Percentiles rank a stretch among this genome's conserved stretches.
phyloP scores from a whole-genome alignment of 2,329 filamentous ascomycete genomes.

The Hymenotorrendiella dingleyae region DNA sequence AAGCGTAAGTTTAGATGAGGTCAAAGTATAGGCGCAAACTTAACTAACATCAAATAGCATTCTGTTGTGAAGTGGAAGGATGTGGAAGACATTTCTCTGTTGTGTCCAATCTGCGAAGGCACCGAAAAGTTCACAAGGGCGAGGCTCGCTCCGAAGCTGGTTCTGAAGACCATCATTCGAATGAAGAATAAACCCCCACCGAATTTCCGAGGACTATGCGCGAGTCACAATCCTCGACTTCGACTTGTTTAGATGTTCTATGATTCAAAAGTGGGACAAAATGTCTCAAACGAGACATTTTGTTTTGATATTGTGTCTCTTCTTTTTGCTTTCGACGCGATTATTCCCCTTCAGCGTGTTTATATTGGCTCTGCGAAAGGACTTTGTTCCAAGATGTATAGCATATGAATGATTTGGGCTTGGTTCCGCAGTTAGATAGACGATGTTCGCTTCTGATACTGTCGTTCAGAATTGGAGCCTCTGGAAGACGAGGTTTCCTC shows the following conservation, averaged over 20 bases:
- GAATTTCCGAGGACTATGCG: too few species aligned
- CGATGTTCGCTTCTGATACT: conserved; percentile 14
- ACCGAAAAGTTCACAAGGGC: conserved; percentile 93
- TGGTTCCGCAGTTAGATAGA: conserved; percentile 9
- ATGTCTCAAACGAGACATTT: background rate
- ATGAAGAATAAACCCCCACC: conserved; percentile 37
- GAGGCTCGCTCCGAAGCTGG: conserved; percentile 58
- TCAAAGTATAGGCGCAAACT: conserved; percentile 1
- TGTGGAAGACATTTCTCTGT: conserved; percentile 96
- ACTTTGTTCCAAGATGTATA: conserved; percentile 3
- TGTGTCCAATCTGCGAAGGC: conserved; percentile 88
- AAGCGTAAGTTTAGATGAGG: conserved; percentile 64
- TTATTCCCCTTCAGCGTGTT: conserved; percentile 18
- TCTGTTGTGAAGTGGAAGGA: conserved; percentile 87
- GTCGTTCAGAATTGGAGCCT: conserved; percentile 11
- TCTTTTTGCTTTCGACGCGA: conserved; percentile 8
- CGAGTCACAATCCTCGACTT: too few species aligned
- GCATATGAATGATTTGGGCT: background rate
- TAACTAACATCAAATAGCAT: conserved; percentile 52
- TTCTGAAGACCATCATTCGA: conserved; percentile 54
- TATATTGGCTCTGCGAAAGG: conserved; percentile 13
- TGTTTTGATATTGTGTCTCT: conserved; percentile 1
- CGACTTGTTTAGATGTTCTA: conserved; percentile 1
- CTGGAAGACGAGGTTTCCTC: too few species aligned
- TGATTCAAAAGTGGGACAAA: conserved; percentile 6